phyloP scores from a whole-genome alignment of 2,329 filamentous ascomycete species.

The Cytospora leucostoma region DNA sequence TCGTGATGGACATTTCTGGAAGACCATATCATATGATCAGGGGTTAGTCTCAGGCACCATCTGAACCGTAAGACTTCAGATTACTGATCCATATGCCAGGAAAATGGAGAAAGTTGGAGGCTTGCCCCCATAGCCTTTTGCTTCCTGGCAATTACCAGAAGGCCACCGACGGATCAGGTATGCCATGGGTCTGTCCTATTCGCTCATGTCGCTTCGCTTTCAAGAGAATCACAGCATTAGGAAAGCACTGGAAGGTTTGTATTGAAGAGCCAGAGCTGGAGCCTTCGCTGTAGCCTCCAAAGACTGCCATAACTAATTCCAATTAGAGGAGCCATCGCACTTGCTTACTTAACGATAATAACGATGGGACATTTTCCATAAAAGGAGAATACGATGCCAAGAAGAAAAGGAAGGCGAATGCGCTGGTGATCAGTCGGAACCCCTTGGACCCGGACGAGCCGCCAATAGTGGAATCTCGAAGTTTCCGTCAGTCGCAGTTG shows the following conservation, averaged over 20 bases:
- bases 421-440: constrained; percentile 3
- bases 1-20: background rate
- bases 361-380: constrained; percentile 14
- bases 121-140: background rate
- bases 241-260: constrained; percentile 15
- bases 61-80: background rate
- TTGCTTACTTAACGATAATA: constrained; percentile 17
- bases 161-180: background rate
- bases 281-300: background rate
- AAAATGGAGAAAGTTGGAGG: background rate
- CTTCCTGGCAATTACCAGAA: constrained; percentile 12
- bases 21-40: background rate
- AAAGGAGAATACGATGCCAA: constrained; percentile 2
- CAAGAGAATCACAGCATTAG: background rate
- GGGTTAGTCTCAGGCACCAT: background rate
- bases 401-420: background rate
- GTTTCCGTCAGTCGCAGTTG: background rate
- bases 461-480: background rate
- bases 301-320: background rate
- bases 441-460: background rate
- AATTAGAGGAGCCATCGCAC: constrained; percentile 5
- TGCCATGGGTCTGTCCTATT: constrained; percentile 18
- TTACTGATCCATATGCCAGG: background rate
- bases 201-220: constrained; percentile 11
- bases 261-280: background rate